phyloP scores from a whole-genome alignment of 306 rosid species.

The Alnus rubra region DNA sequence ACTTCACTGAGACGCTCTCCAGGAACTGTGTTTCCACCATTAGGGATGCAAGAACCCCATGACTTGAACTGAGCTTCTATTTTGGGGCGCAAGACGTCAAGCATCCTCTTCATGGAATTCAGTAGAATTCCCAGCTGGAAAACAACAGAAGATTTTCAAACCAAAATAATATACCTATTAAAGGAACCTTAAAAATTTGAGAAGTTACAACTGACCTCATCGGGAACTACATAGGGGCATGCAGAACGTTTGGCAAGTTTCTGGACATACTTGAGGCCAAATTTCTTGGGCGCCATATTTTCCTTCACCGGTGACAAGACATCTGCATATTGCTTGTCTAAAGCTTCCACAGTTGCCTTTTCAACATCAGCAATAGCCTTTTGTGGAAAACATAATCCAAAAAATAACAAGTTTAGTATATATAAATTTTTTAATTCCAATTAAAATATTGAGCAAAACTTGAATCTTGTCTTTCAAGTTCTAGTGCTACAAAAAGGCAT shows the following conservation, averaged over 20 bases:
- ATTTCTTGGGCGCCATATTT: constrained; percentile 81
- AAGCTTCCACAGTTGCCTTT: constrained; percentile 82
- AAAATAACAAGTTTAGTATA: constrained; percentile 13
- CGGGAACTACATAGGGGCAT: constrained; percentile 68
- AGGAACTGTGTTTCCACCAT: constrained; percentile 75
- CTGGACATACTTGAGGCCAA: constrained; percentile 95
- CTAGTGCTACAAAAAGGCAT: not conserved
- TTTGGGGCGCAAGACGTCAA: constrained; percentile 82
- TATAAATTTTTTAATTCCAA: not conserved
- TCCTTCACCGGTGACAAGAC: constrained; percentile 89
- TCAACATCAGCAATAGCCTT: constrained; percentile 92
- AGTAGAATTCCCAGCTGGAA: constrained; percentile 82
- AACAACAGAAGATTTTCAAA: constrained; percentile 19
- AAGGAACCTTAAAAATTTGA: constrained; percentile 3
- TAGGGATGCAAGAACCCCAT: constrained; percentile 93
- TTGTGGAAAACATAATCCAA: constrained; percentile 6
- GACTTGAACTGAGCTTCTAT: constrained; percentile 83
- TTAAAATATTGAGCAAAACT: not conserved
- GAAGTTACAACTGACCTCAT: constrained; percentile 63
- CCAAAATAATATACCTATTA: constrained; percentile 2
- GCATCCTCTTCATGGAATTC: constrained; percentile 95
- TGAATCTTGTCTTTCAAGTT: not conserved
- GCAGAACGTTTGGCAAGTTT: constrained; percentile 82
- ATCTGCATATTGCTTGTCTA: constrained; percentile 95
- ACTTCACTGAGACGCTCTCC: constrained; percentile 99